Evolutionary conservation across 352 stramenopile species (phyloP), one percentile per base, ranked within the genome.

Genomic region (Phytophthora lateralis): DNA sequence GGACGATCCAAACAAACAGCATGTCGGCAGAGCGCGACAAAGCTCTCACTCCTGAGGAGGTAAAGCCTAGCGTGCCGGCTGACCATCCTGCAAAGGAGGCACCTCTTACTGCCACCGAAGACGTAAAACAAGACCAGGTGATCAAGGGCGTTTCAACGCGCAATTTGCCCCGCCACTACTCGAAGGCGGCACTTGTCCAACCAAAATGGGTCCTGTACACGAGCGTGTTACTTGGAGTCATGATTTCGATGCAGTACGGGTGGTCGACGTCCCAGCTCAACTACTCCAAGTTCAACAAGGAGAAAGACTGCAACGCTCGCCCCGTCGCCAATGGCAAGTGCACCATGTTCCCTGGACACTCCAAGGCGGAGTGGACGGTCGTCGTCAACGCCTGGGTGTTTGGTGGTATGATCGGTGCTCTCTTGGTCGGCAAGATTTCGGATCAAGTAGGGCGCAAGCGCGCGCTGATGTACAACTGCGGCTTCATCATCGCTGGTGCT

Each of bases 371-470:
- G 11, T 79, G 71, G 71, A 71, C 60, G 32, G 59, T 77, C 14
- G 61, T 66, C 4, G 62, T 78, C 6, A 75, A 76, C 35, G 71
- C 71, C 1, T 82, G 71, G 74, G 49, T 80, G 29, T 35, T 80
- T 32, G 75, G 75, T 20, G 71, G 69, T 18, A 75, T 70, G 59
- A 52, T 81, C 49, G 72, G 75, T 11, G 57, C 56, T 12, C 43
- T 80, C 4, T 11, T 60, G 10, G 59, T 71, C 7, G 69, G 68
- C n/a, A 54, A 46, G 2, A 45, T 71, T 15, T 66, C 70, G 6
- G 73, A 84, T 50, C 53, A 37, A n/a, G 41, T 75, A 11, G 77
- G 77, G 0, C 75, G 75, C 17, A 77, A 78, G 7, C 54, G 49
- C 5, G 70, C 62, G 21, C 46, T 73, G 15, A 48, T 66, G 37